phyloP scores from a whole-genome alignment of 768 basidiomycete species.

The Psilocybe sp. region DNA sequence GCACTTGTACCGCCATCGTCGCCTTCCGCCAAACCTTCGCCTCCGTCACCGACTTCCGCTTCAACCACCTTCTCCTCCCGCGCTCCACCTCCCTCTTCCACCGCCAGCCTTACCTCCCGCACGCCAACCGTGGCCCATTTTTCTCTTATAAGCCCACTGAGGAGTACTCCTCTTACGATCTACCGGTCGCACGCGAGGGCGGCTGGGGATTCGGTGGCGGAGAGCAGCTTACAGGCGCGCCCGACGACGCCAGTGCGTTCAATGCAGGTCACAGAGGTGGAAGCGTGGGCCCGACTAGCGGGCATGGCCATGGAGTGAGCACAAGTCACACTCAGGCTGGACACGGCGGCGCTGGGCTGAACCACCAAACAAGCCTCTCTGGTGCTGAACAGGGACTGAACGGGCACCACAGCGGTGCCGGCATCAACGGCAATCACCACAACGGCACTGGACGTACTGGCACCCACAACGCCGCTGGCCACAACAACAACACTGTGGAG shows the following conservation, averaged over 20 bases:
- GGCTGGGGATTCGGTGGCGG: conserved; percentile 38
- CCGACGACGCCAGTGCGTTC: conserved; percentile 38
- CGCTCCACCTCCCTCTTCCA: conserved; percentile 43
- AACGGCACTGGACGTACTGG: no score
- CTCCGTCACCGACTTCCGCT: conserved; percentile 51
- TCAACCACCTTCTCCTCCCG: conserved; percentile 57
- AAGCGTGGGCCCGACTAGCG: no score
- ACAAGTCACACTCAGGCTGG: no score
- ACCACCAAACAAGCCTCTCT: no score
- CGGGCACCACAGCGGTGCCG: no score
- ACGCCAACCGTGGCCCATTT: conserved; percentile 22
- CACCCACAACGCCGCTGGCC: no score
- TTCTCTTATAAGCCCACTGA: conserved; percentile 31
- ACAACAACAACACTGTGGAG: no score
- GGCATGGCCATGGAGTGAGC: no score
- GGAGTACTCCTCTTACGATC: conserved; percentile 24
- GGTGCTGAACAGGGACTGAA: no score
- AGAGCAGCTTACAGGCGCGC: conserved; percentile 36
- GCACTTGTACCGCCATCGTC: conserved; percentile 43
- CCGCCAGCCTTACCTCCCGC: conserved; percentile 25
- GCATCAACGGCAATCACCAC: no score
- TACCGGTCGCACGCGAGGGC: conserved; percentile 44
- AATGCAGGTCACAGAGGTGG: no score
- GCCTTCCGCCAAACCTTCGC: conserved; percentile 58
- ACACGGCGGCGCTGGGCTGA: not conserved